Percentiles rank a stretch among this genome's conserved stretches.
phyloP scores from a whole-genome alignment of 2,329 filamentous ascomycete genomes.

The Fusarium newnesense region DNA sequence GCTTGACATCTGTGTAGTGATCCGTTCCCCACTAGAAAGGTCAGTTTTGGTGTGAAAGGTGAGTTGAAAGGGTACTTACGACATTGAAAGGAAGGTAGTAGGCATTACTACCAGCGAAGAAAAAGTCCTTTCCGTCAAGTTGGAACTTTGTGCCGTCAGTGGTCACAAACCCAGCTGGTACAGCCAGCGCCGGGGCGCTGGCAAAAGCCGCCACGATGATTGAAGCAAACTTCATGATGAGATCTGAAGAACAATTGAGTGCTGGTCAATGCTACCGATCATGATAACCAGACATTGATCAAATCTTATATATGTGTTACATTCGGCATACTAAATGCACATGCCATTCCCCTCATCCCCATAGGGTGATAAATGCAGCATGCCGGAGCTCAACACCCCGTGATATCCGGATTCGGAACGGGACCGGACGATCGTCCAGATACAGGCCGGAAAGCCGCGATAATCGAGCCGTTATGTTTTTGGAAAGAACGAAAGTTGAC shows the following conservation, averaged over 20 bases:
- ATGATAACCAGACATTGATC: rapidly evolving
- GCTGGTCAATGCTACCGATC: background rate
- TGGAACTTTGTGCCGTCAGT: constrained; percentile 61
- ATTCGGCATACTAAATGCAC: background rate
- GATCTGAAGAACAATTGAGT: background rate
- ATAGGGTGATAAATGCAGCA: constrained; percentile 26
- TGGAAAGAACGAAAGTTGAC: rapidly evolving
- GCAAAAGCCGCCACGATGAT: constrained; percentile 14
- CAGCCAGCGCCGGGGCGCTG: constrained; percentile 9
- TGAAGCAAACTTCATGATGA: constrained; percentile 22
- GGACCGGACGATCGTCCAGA: background rate
- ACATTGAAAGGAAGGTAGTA: constrained; percentile 66
- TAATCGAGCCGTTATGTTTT: background rate
- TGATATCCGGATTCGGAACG: constrained; percentile 24
- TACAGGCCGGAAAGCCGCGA: background rate
- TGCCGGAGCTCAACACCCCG: constrained; percentile 29
- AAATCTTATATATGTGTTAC: constrained; percentile 17
- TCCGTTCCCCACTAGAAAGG: constrained; percentile 24
- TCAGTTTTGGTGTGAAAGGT: background rate
- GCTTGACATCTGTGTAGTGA: constrained; percentile 45
- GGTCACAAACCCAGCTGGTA: constrained; percentile 57
- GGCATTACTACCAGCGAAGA: constrained; percentile 67
- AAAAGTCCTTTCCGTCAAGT: constrained; percentile 64
- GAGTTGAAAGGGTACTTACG: constrained; percentile 45
- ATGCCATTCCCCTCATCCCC: constrained; percentile 10